Base-by-base conservation (phyloP, 108 stramenopile genomes). In the Cylindrotheca fusiformis region DNA sequence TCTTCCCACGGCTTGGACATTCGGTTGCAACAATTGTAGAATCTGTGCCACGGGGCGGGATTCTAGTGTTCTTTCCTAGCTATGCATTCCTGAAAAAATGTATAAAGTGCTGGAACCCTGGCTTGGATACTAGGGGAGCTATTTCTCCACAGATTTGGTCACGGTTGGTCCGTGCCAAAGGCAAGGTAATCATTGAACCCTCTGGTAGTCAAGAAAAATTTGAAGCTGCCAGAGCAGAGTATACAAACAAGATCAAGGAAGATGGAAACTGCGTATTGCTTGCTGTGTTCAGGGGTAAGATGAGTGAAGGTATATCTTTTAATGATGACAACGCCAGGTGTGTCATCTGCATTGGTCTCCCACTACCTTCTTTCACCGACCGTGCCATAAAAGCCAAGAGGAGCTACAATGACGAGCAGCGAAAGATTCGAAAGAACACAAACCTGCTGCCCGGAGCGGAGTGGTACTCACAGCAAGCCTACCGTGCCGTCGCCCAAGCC, bases 391-490 rank as follows among this genome's bases (percentile, higher is more conserved):
- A 69, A 58, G 76, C 85, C 48, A 95, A 95, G 78, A 71, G 60
- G 56, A 33, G 50, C 23, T 95, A 88, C 81, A 93, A 94, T 63
- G 82, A 93, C 58, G 85, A 88, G 44, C 86, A 88, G 50, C 59
- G 84, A 17, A 78, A 68, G 45, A 49, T 80, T 10, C 58, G 63
- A 24, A 65, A 77, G 10, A 69, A 86, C 2, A 83, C 62, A 12
- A 70, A 65, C 51, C 60, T 94, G 29, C 75, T 94, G 2, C 83
- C 85, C 6, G 95, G 95, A 0, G 10, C 44, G 1, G 85, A 90
- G 29, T 97, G 93, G 93, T 97, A 97, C 67, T n/a, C 69, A 3
- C 91, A 93, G 58, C 93, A 97, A 69, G 96, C 96, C 4, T 93
- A 85, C 52, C 84, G 93, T 8, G 96, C 94, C 0, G 74, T 95